phyloP scores from a whole-genome alignment of 192 early-diverging fungal genomes.

The Gaertneriomyces sp. region DNA sequence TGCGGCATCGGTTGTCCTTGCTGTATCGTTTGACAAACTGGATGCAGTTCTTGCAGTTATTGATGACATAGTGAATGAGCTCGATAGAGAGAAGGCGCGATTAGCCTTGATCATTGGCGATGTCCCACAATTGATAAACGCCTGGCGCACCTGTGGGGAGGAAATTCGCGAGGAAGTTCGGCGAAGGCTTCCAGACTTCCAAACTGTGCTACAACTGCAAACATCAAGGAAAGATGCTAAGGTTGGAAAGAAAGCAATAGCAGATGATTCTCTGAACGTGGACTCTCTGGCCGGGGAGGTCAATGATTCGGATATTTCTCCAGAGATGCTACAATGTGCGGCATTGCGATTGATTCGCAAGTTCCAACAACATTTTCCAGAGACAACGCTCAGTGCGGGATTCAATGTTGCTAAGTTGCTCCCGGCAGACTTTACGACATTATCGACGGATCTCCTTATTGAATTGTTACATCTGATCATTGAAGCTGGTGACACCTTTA shows the following conservation, averaged over 20 bases:
- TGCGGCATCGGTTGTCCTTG: slow-evolving; percentile 54
- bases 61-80: background rate
- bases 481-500: slow-evolving; percentile 54
- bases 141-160: slow-evolving; percentile 17
- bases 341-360: slow-evolving; percentile 58
- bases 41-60: slow-evolving; percentile 1
- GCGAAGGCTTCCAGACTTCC: slow-evolving; percentile 67
- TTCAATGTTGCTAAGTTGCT: slow-evolving; percentile 74
- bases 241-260: background rate
- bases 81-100: background rate
- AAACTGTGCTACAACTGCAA: slow-evolving; percentile 54
- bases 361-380: slow-evolving; percentile 66
- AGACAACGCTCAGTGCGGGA: slow-evolving; percentile 60
- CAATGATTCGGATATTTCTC: slow-evolving; percentile 28
- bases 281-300: slow-evolving; percentile 41
- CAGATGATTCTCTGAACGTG: slow-evolving; percentile 4
- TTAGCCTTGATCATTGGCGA: slow-evolving; percentile 4
- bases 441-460: slow-evolving; percentile 51
- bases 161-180: slow-evolving; percentile 53
- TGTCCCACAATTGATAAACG: slow-evolving; percentile 11
- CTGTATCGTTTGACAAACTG: slow-evolving; percentile 60
- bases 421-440: slow-evolving; percentile 54
- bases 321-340: slow-evolving; percentile 43
- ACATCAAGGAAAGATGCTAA: slow-evolving; percentile 10
- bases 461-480: slow-evolving; percentile 61